Evolutionary conservation across 2,329 filamentous ascomycete genomes (phyloP), one percentile per base, ranked within the genome.

Genomic region (Chaetoscypha palmicola): DNA sequence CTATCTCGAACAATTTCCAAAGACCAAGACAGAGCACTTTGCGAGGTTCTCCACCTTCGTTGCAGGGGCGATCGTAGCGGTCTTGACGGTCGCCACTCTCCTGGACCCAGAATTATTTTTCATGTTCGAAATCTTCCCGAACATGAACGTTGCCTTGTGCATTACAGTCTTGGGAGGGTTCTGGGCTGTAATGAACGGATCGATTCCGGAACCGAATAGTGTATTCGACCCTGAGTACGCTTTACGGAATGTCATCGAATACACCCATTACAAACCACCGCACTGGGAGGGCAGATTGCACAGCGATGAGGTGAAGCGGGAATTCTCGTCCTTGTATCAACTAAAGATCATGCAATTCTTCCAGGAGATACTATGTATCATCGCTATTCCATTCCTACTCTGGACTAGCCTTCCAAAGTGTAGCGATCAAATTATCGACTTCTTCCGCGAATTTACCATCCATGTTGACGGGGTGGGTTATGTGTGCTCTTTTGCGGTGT

Each of bases 371-470:
- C 66, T 96, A 48, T 91, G 90, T 58, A 94, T 98, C 62, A 77
- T 97, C 43, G 83, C 94, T 45, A 94, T 91, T 0, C 92, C 92
- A 1, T 81, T 95, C 57, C 77, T 98, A 32, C 75, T 98, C 10
- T 85, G 90, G 67, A 83, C 86, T 60, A 90, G 86, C 49, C 73
- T 97, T 24, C 88, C 90, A 0, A 84, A 81, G 55, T 94, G 86
- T 63, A 91, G 86, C 61, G 91, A 97, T 54, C 86, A 90, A 47
- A 83, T 98, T 51, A 83, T 97, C 46, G 92, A 98, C 66, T 98
- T 98, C 66, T 97, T 98, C 70, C 82, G 92, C 30, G 92, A 98
- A 62, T 96, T 97, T 56, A 97, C 92, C 0, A 81, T 98, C 17
- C 90, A 98, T 56, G 91, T 98, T 12, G 92, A 98, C 59, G 92